phyloP scores from a whole-genome alignment of 495 filamentous ascomycete species.

The Usnea hakonensis region DNA sequence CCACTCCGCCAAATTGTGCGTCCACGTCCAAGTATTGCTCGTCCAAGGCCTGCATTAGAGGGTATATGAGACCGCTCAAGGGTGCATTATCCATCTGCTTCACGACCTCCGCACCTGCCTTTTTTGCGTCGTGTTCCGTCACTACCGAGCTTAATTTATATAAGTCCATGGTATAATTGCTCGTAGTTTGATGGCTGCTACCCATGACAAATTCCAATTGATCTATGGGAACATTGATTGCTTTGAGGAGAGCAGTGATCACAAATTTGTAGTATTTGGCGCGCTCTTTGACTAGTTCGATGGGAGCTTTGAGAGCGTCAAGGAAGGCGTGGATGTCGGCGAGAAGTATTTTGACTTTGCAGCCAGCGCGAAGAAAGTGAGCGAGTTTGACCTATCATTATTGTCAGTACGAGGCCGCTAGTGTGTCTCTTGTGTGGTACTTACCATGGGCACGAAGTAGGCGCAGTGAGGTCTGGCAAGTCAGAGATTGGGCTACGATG shows the following conservation, averaged over 20 bases:
- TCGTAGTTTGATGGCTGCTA: slow-evolving; percentile 63
- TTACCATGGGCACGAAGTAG: slow-evolving; percentile 73
- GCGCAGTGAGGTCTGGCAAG: slow-evolving; percentile 57
- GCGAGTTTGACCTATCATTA: slow-evolving; percentile 56
- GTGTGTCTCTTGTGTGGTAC: background rate
- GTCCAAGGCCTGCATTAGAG: slow-evolving; percentile 81
- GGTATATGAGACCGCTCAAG: slow-evolving; percentile 76
- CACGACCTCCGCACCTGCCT: slow-evolving; percentile 85
- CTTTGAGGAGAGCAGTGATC: slow-evolving; percentile 57
- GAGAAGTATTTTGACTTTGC: slow-evolving; percentile 70
- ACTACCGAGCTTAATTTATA: slow-evolving; percentile 53
- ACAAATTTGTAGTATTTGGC: slow-evolving; percentile 63
- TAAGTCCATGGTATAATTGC: slow-evolving; percentile 69
- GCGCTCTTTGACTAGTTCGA: slow-evolving; percentile 77
- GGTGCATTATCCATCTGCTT: slow-evolving; percentile 76
- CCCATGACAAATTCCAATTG: slow-evolving; percentile 80
- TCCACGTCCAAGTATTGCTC: slow-evolving; percentile 86
- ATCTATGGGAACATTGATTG: slow-evolving; percentile 67
- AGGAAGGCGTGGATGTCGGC: slow-evolving; percentile 58
- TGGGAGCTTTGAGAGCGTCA: slow-evolving; percentile 41
- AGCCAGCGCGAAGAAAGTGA: slow-evolving; percentile 77
- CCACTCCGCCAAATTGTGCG: slow-evolving; percentile 63
- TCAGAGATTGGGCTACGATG: background rate
- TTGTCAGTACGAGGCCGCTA: background rate
- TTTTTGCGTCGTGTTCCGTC: slow-evolving; percentile 65